Conservation (phyloP, 768 basidiomycete genomes). For the Termitomyces eurrhizus region DNA sequence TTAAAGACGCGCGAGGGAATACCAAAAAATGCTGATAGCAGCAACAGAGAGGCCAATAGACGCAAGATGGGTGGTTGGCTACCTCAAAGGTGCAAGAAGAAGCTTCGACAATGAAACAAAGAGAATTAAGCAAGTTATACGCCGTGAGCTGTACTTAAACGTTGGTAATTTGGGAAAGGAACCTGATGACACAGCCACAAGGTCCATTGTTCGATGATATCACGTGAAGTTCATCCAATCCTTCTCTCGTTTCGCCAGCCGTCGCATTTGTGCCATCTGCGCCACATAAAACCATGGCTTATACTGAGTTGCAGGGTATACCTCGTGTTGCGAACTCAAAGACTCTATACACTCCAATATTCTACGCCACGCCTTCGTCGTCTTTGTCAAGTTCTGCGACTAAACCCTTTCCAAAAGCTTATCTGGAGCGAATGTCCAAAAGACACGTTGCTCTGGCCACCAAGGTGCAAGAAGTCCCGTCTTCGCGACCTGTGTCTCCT, state of each 20-base stretch:
- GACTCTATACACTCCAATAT: slow-evolving; percentile 17
- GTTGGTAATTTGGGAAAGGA: no score
- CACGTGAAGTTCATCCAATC: background rate
- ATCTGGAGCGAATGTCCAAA: slow-evolving; percentile 20
- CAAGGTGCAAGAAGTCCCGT: slow-evolving; percentile 24
- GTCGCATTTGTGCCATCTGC: background rate
- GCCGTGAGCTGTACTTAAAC: background rate
- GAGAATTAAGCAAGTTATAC: background rate
- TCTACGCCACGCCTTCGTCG: slow-evolving; percentile 13
- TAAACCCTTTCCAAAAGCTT: slow-evolving; percentile 11
- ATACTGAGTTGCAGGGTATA: background rate
- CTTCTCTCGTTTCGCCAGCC: background rate
- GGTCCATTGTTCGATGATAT: background rate
- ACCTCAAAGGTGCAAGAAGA: background rate
- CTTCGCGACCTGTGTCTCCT: slow-evolving; percentile 17
- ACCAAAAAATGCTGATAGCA: slow-evolving; percentile 8
- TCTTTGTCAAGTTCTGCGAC: slow-evolving; percentile 3
- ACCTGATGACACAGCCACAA: background rate
- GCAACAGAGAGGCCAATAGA: slow-evolving; percentile 1
- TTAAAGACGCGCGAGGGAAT: background rate
- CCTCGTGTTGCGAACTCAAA: slow-evolving; percentile 11
- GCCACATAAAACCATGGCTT: slow-evolving; percentile 6
- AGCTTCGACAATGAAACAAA: background rate
- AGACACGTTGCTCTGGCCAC: slow-evolving; percentile 24
- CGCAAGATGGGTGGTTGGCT: background rate